These are phyloP conservation scores for Hypoxylon sp. DNA, from an alignment of 2,329 filamentous ascomycete species.

Conservation along the genomic window DNA sequence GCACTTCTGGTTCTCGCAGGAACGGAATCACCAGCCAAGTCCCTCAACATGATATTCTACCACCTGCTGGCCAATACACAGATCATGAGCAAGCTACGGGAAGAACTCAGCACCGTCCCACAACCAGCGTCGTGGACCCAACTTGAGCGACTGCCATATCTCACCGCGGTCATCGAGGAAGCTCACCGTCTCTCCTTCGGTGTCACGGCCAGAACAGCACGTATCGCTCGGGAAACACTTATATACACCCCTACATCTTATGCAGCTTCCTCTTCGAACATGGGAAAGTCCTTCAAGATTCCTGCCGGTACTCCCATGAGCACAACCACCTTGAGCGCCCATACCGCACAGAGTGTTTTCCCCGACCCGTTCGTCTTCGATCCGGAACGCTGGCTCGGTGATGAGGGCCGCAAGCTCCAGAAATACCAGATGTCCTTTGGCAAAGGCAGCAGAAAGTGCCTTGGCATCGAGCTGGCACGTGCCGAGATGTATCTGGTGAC, in stretches of 20 bases:
- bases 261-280: slow-evolving; percentile 43
- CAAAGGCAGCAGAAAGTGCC: slow-evolving; percentile 47
- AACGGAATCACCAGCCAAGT: slow-evolving; percentile 46
- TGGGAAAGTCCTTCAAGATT: slow-evolving; percentile 43
- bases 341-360: slow-evolving; percentile 43
- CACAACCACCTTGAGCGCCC: slow-evolving; percentile 41
- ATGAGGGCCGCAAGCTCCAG: slow-evolving; percentile 40
- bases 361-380: slow-evolving; percentile 44
- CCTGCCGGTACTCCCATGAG: slow-evolving; percentile 43
- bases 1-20: slow-evolving; percentile 47
- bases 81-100: slow-evolving; percentile 46
- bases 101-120: slow-evolving; percentile 44
- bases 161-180: slow-evolving; percentile 51
- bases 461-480: slow-evolving; percentile 49
- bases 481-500: slow-evolving; percentile 48
- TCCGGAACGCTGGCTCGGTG: slow-evolving; percentile 46
- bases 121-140: slow-evolving; percentile 26
- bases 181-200: slow-evolving; percentile 48
- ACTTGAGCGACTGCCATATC: slow-evolving; percentile 48
- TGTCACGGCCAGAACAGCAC: slow-evolving; percentile 42
- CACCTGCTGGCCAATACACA: slow-evolving; percentile 47
- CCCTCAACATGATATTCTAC: slow-evolving; percentile 47
- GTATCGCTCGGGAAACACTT: slow-evolving; percentile 44
- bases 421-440: slow-evolving; percentile 46
- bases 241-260: slow-evolving; percentile 43